These are phyloP conservation scores for Xylaria flabelliformis DNA, from an alignment of 495 filamentous ascomycete genomes.

Conservation along the genomic window DNA sequence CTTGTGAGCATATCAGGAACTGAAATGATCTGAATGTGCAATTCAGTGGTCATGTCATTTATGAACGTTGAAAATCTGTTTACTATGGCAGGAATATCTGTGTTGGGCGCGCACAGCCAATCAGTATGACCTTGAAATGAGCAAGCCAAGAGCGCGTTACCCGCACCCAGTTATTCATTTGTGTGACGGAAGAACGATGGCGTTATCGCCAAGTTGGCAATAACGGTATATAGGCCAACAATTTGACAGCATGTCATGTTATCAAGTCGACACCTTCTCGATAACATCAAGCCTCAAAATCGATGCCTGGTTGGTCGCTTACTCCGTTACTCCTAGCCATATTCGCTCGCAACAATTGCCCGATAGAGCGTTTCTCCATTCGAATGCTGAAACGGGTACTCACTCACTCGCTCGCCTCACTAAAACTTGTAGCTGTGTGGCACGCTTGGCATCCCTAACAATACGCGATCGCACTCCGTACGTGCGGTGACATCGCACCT, in stretches of 20 bases:
- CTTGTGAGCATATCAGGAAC: neutral
- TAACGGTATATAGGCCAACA: too few species aligned
- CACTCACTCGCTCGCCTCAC: too few species aligned
- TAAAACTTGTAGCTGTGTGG: neutral
- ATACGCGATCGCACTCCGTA: neutral
- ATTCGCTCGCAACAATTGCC: too few species aligned
- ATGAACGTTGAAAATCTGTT: neutral
- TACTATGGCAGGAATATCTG: neutral
- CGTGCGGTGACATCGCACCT: neutral
- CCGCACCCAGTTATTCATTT: neutral
- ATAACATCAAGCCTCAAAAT: too few species aligned
- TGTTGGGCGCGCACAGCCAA: neutral
- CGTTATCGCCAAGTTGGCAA: too few species aligned
- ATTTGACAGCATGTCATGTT: too few species aligned
- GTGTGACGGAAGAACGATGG: neutral
- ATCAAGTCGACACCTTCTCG: neutral
- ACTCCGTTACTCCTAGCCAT: too few species aligned
- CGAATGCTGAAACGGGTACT: neutral
- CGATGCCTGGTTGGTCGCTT: too few species aligned
- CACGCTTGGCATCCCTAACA: neutral
- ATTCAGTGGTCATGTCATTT: neutral
- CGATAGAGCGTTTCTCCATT: neutral
- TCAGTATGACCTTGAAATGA: neutral
- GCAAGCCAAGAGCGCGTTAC: neutral
- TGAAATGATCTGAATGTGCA: neutral